These are phyloP conservation scores for Podospora pseudopauciseta DNA, from an alignment of 495 filamentous ascomycete species.

Conservation along the genomic window DNA sequence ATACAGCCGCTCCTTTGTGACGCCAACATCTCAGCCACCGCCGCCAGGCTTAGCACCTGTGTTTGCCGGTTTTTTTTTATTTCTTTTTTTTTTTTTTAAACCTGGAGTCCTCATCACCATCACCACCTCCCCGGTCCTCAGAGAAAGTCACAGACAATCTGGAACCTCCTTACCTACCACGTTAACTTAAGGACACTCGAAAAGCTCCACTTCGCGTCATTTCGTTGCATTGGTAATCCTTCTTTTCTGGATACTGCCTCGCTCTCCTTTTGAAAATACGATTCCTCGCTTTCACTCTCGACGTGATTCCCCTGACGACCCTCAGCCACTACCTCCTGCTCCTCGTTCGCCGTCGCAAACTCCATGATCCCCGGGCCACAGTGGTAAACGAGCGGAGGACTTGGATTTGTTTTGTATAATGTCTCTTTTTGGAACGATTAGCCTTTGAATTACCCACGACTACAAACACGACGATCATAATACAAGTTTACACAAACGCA, in stretches of 20 bases:
- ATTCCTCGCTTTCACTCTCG: background rate
- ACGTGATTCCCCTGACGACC: background rate
- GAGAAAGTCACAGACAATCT: background rate
- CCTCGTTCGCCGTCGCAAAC: background rate
- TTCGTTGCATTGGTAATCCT: constrained; percentile 7
- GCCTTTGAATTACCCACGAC: background rate
- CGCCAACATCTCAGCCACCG: background rate
- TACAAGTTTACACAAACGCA: background rate
- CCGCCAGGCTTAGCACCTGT: no score
- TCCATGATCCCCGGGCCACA: background rate
- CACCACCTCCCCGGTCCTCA: background rate
- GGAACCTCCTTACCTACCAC: background rate
- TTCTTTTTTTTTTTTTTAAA: background rate
- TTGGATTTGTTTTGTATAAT: constrained; percentile 15
- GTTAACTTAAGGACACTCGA: background rate
- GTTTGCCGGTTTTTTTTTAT: background rate
- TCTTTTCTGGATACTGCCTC: background rate
- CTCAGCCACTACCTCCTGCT: background rate
- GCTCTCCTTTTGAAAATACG: background rate
- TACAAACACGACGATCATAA: background rate
- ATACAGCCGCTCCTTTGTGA: background rate
- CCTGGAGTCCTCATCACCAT: background rate
- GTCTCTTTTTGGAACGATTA: constrained; percentile 8
- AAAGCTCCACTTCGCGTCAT: constrained; percentile 12
- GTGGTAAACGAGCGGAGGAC: background rate